These are phyloP conservation scores for Debaryomyces prosopidis DNA, from an alignment of 805 yeast genomes.

Conservation along the genomic window DNA sequence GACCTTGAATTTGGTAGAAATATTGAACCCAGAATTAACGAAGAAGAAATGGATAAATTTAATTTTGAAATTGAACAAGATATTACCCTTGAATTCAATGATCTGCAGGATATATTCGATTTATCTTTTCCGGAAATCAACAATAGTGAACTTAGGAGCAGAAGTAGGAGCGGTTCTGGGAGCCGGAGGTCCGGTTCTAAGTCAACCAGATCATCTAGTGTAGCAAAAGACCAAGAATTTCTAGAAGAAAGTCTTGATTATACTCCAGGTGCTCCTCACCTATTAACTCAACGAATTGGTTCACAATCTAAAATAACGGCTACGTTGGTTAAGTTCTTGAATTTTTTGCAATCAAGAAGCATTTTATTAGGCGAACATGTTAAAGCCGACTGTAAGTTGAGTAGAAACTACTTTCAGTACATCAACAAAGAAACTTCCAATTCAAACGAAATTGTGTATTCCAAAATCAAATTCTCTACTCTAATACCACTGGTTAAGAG, in stretches of 20 bases:
- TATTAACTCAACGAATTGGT: conserved; percentile 4
- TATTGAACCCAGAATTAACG: conserved; percentile 1
- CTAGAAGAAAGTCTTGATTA: conserved; percentile 8
- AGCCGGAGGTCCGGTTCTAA: background rate
- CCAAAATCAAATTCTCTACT: conserved; percentile 12
- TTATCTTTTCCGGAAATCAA: conserved; percentile 23
- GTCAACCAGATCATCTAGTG: background rate
- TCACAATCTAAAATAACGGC: conserved; percentile 1
- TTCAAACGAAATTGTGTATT: background rate
- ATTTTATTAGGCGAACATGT: conserved; percentile 7
- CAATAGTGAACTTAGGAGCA: conserved; percentile 6
- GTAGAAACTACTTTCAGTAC: background rate
- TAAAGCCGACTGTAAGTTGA: conserved; percentile 1
- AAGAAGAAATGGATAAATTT: conserved; percentile 1
- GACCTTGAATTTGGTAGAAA: conserved; percentile 17
- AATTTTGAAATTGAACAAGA: background rate
- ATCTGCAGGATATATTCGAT: conserved; percentile 15
- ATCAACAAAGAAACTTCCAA: conserved; percentile 1
- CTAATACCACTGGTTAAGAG: conserved; percentile 14
- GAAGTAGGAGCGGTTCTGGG: conserved; percentile 4
- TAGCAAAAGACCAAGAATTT: background rate
- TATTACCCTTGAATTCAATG: background rate
- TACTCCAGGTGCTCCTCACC: conserved; percentile 8
- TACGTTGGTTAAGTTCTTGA: conserved; percentile 13
- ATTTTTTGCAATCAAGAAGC: conserved; percentile 9